Evolutionary conservation across 1,139 yeast genomes (phyloP), one percentile per base, ranked within the genome.

Genomic region (Candida labiduridarum): DNA sequence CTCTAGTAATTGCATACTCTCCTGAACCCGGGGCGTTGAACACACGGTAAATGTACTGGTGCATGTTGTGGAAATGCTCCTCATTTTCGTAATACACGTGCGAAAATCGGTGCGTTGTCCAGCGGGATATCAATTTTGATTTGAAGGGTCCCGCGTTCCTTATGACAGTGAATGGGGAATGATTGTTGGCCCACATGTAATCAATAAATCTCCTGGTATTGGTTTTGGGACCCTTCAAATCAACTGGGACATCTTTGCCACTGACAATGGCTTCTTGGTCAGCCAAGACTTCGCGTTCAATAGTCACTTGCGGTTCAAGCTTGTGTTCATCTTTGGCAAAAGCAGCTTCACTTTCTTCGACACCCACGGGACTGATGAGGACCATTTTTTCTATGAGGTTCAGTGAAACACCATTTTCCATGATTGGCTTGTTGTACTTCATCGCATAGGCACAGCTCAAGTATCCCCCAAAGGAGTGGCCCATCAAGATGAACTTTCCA

Each of bases 401-500:
- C 11, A 56, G 53, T 6, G 47, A 46, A 11, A 46, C 48, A 1
- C 66, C 66, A 3, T 59, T 52, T 49, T 71, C 69, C 18, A 64
- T 56, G 36, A 69, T 50, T 25, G 60, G 56, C 41, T 64, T 66
- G 57, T 76, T 74, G 63, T 89, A 86, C 58, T 84, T 85, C 59
- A 85, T 59, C 7, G 94, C 85, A 65, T 94, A 94, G 10, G 89
- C 84, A 54, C 87, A 80, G 22, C 95, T 85, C 52, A 94, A 69
- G 61, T 91, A 91, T 0, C 97, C 98, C 16, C 99, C 99, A 60
- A 91, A 83, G 0, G 98, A 91, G 67, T 94, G 99, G 1, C 96
- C 97, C 52, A 94, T 78, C 22, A 94, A 67, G 29, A 88, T 83
- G 59, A 94, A 85, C 55, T 79, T 79, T 4, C 77, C 72, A 40